Evolutionary conservation across 1,139 yeast genomes (phyloP).

Genomic region (Nadsonia commutata): DNA sequence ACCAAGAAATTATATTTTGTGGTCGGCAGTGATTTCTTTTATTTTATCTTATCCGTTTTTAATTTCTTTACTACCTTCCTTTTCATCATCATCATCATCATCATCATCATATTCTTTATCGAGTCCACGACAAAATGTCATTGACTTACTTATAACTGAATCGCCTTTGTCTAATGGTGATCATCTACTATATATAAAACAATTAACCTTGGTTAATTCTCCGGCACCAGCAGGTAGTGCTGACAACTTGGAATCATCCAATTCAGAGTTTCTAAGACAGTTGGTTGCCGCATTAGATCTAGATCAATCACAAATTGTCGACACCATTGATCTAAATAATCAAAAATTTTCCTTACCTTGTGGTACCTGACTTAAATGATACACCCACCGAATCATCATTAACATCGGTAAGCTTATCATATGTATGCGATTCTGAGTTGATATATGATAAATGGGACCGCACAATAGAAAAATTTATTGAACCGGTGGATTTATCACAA

Average conservation of each 20-base stretch:
- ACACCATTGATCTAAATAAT: neutral
- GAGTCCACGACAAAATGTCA: neutral
- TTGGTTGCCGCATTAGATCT: neutral
- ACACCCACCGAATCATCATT: neutral
- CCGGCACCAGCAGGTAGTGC: too few species aligned
- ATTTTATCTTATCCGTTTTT: slow-evolving; percentile 39
- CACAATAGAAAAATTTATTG: neutral
- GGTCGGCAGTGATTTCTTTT: slow-evolving; percentile 37
- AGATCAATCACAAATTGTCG: neutral
- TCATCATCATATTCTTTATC: slow-evolving; percentile 1
- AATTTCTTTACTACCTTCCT: slow-evolving; percentile 17
- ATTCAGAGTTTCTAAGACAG: too few species aligned
- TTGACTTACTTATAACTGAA: slow-evolving; percentile 2
- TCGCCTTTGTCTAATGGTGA: too few species aligned
- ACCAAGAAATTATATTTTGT: slow-evolving; percentile 32
- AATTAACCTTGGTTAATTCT: too few species aligned
- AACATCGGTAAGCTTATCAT: neutral
- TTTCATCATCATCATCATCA: slow-evolving; percentile 4
- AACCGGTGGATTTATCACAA: neutral
- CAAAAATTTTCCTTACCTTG: neutral
- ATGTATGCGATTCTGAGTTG: neutral
- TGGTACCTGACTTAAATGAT: neutral
- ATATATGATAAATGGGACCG: slow-evolving; percentile 1
- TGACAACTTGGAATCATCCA: too few species aligned
- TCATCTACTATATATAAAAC: too few species aligned